Evolutionary conservation across 139 green algal species (phyloP).

Genomic region (Astrephomene gubernaculifera): DNA sequence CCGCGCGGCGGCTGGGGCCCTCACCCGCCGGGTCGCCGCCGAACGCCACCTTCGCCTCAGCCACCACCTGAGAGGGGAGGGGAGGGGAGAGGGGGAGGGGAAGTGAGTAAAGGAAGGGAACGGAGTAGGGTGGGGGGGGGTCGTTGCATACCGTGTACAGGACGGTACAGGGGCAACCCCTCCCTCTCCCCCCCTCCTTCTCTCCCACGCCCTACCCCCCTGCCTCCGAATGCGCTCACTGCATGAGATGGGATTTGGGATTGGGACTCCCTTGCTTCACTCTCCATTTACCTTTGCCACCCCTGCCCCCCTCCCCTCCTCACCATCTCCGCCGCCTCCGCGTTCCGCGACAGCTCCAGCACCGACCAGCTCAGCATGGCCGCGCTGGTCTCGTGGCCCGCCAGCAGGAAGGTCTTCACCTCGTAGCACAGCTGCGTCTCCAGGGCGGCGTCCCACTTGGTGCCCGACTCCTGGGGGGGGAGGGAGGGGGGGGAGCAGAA

Average conservation of each 20-base stretch:
- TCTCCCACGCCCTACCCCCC: no score
- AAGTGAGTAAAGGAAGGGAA: neutral
- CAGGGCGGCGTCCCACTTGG: conserved; percentile 69
- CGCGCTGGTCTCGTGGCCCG: conserved; percentile 94
- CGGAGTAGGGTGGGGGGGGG: neutral
- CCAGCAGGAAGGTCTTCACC: conserved; percentile 97
- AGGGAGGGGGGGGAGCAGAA: neutral
- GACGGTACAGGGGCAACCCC: no score
- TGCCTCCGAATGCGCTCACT: no score
- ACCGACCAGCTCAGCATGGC: conserved; percentile 94
- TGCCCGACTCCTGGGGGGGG: conserved; percentile 49
- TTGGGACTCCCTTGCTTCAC: no score
- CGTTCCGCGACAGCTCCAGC: conserved; percentile 78
- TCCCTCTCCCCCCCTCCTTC: no score
- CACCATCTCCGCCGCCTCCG: neutral
- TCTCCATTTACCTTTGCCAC: neutral
- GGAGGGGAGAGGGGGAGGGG: neutral
- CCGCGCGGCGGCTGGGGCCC: conserved; percentile 59
- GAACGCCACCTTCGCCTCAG: conserved; percentile 70
- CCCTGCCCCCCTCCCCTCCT: neutral
- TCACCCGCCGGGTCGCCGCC: conserved; percentile 31
- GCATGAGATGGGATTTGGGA: no score
- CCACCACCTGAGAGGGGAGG: conserved; percentile 52
- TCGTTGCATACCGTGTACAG: no score
- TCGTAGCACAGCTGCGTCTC: conserved; percentile 95